Evolutionary conservation across 768 basidiomycete species (phyloP), one percentile per base, ranked within the genome.

Genomic region (Serendipita sp.): DNA sequence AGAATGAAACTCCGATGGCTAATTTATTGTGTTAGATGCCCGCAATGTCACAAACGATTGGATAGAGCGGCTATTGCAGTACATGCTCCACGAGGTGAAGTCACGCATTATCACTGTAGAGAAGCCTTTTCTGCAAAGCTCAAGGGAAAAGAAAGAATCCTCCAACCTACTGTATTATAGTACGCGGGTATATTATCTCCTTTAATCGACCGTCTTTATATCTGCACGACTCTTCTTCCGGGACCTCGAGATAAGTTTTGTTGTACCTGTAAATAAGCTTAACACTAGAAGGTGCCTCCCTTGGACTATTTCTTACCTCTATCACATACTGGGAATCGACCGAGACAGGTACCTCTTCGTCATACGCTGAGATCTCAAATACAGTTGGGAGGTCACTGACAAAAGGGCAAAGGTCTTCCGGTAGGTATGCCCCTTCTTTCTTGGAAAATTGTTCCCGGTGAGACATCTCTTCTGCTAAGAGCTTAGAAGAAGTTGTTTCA

Each of bases 91-190:
- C 80, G 83, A 58, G 94, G 94, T 7, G 92, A 95, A 75, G 94
- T 96, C 2, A 98, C 93, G 0, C 95, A 97, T 74, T 93, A 94
- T 73, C 89, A 95, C 67, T 98, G 94, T 72, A 86, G 92, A 32
- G 94, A 96, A 71, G 79, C 80, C 0, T 96, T 92, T 71, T 77
- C 89, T 32, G 56, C 11, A 15, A 37, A 48, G 16, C 56, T 60
- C 28, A 60, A 60, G 35, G 56, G 56, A 24, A 60, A 37, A n/a
- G 56, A 60, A 32, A 32, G 56, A 10, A 30, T 60, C 34, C 37
- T 60, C 13, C 56, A 60, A 16, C 56, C 56, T 4, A 60, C 18
- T 28, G 16, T n/a, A 37, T 60, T 60, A 37, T 60, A 38, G 37
- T 5, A 32, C 13, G 0, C 13, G 41, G 41, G 13, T 41, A 41